phyloP scores from a whole-genome alignment of 352 stramenopile genomes.

The Pythium periplocum region DNA sequence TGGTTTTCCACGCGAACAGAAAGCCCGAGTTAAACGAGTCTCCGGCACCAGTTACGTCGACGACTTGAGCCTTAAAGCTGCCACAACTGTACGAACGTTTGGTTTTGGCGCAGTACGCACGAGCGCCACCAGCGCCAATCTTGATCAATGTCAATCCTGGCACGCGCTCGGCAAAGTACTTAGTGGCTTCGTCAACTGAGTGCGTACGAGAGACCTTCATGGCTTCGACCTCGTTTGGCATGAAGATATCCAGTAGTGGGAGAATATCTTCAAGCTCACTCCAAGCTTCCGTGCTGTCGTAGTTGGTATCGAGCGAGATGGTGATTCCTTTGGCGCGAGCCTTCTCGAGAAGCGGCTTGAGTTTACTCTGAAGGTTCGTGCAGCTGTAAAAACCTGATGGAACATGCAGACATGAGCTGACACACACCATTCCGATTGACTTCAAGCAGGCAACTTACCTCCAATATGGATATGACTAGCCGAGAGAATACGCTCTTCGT shows the following conservation, averaged over 20 bases:
- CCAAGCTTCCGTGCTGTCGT: slow-evolving; percentile 70
- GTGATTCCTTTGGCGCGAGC: slow-evolving; percentile 59
- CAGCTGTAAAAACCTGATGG: slow-evolving; percentile 68
- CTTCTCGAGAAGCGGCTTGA: slow-evolving; percentile 51
- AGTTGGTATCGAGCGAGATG: slow-evolving; percentile 82
- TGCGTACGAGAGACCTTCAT: slow-evolving; percentile 48
- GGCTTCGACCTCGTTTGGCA: slow-evolving; percentile 82
- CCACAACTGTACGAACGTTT: slow-evolving; percentile 33
- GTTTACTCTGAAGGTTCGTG: slow-evolving; percentile 45
- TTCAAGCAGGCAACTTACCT: slow-evolving; percentile 21
- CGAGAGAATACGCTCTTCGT: slow-evolving; percentile 45
- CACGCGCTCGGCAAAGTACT: slow-evolving; percentile 38
- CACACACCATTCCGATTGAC: neutral
- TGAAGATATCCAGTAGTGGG: slow-evolving; percentile 72
- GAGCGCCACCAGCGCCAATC: slow-evolving; percentile 53
- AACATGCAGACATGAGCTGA: neutral
- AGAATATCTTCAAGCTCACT: slow-evolving; percentile 48
- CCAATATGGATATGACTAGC: slow-evolving; percentile 74
- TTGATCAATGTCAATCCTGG: slow-evolving; percentile 63
- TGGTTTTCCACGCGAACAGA: slow-evolving; percentile 56
- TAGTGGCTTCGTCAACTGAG: slow-evolving; percentile 48
- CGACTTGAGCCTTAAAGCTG: slow-evolving; percentile 51
- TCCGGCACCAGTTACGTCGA: slow-evolving; percentile 77
- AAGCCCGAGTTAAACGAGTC: slow-evolving; percentile 87
- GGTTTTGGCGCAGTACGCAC: slow-evolving; percentile 39